Evolutionary conservation across 805 yeast species (phyloP), one percentile per base, ranked within the genome.

Genomic region (Metschnikowia vanudenii): DNA sequence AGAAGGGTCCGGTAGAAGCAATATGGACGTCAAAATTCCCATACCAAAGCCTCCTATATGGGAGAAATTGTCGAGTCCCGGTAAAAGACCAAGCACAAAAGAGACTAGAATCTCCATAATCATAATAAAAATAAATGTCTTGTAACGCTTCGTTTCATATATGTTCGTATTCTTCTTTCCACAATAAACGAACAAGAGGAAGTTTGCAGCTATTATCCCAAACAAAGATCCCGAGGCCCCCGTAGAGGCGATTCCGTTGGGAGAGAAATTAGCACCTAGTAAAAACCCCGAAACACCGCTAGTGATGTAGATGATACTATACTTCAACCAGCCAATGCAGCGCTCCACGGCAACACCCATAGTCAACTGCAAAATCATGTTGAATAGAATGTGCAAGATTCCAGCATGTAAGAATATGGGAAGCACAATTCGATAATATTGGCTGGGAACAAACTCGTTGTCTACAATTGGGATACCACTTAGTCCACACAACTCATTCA

Each of bases 391-490:
- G 59, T 85, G 91, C 38, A 85, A 60, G 53, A 85, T 74, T 0
- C 91, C 91, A 3, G 90, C 89, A 59, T 85, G 91, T 43, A 85
- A 58, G 54, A 85, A 85, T 11, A 84, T 81, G 1, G 90, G 87
- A n/a, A 80, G 76, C 37, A 85, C 67, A 36, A 85, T 63, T 42
- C 91, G 65, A 75, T 84, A 84, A 82, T 87, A 81, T 63, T 84
- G 91, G 54, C 76, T 59, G 0, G 88, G 88, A 8, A 61, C 49
- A 42, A 60, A 71, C 8, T 61, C 67, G 35, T 61, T 58, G 41
- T 61, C 56, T 3, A 61, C 64, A 1, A 59, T 40, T 0, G 68
- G 64, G 7, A 81, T 58, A 2, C 81, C 81, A 17, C 76, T 67
- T 61, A 83, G 62, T 0, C 88, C 87, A 58, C 91, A 85, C 20